Base-by-base conservation (phyloP, 768 basidiomycete genomes). In the Arthromyces matolae region DNA sequence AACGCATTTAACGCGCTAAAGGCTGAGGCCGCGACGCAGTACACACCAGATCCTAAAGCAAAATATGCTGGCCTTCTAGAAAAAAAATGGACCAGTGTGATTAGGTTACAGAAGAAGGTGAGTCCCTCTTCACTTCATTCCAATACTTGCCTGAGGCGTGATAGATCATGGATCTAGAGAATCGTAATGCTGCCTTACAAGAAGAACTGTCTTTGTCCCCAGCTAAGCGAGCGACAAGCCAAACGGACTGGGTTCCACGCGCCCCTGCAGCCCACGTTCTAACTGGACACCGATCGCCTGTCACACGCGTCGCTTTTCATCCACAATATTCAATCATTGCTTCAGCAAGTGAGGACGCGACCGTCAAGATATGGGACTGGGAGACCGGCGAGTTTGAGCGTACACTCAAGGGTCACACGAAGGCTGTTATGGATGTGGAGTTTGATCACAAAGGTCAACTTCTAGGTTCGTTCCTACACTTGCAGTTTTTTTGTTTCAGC, bases 71-170 rank as follows among this genome's bases (percentile, higher is more conserved):
- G 93, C 1, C 70, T 97, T 47, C 70, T 97, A 51, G 94, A 92
- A 73, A 95, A 95, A 84, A 97, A 97, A 68, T 97, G 94, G 94
- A 95, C 91, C 40, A 90, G 87, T 61, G 92, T 96, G 27, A 94
- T 97, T 49, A 79, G 94, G 55, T 68, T 97, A 64, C 94, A 97
- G 73, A 91, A 94, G 77, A 95, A 94, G 83, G 92, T 86, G 51
- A 45, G 50, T 53, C 60, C 56, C 24, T 29, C 36, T 52, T 53
- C 28, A 22, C 20, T 33, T 3, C 22, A 16, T 6, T 13, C 20
- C 14, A 34, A 27, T 52, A 50, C 29, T 48, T 6, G 40, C 12
- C 10, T 24, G 25, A 28, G 8, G 29, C 36, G 24, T 31, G 27
- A 18, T 56, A 96, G 93, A 93, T 97, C 59, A 92, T 95, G 87